Conservation (phyloP, 1,284 basidiomycete genomes). For the Austroboletus novae-zelandiae region DNA sequence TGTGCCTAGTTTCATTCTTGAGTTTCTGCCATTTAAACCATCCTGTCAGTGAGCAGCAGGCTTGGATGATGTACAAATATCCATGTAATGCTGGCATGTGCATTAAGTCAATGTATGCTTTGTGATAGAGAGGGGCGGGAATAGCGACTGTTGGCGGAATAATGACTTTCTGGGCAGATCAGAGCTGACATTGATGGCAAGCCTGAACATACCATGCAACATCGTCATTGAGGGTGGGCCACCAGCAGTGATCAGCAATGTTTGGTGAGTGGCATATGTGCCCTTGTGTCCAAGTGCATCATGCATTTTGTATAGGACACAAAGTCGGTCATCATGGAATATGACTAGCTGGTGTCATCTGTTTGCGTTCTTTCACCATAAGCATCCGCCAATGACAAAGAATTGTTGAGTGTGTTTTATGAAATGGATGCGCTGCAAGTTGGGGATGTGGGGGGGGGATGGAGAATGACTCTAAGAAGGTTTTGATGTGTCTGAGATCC, state of each 20-base stretch:
- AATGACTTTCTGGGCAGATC: neutral
- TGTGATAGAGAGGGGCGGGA: too few species aligned
- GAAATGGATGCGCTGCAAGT: neutral
- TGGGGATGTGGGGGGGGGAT: neutral
- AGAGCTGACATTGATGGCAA: constrained; percentile 5
- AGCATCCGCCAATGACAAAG: neutral
- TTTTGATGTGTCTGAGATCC: too few species aligned
- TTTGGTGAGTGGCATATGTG: too few species aligned
- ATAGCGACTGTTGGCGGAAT: too few species aligned
- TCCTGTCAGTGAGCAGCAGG: neutral
- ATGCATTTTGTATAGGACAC: neutral
- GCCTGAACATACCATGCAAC: constrained; percentile 2
- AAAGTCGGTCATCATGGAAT: neutral
- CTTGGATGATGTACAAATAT: too few species aligned
- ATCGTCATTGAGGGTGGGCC: neutral
- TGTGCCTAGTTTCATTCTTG: constrained; percentile 9
- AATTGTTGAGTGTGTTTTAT: neutral
- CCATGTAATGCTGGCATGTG: too few species aligned
- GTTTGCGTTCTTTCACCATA: neutral
- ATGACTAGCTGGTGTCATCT: neutral
- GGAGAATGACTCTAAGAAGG: too few species aligned
- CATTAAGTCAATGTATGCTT: too few species aligned
- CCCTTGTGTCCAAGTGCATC: too few species aligned
- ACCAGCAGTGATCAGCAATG: too few species aligned
- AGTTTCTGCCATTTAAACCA: constrained; percentile 6